Conservation (phyloP, 169 alveolate genomes). For the Cryptosporidium ryanae region DNA sequence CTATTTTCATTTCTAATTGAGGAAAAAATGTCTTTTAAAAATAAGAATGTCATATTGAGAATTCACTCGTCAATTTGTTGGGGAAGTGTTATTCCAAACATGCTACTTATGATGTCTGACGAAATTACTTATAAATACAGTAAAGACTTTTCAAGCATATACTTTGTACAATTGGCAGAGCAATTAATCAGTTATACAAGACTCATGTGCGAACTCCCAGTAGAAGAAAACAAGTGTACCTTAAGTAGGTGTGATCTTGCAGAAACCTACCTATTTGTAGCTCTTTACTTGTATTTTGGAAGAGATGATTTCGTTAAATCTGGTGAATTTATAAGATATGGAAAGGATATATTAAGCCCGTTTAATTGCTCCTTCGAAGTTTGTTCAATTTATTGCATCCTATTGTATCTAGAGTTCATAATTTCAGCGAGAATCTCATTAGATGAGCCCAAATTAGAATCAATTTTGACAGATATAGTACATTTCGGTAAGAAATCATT, state of each 20-base stretch:
- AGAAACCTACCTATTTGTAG: constrained; percentile 26
- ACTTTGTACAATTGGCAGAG: constrained; percentile 41
- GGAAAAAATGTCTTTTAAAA: not conserved
- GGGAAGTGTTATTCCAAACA: constrained; percentile 22
- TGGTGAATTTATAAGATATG: not conserved
- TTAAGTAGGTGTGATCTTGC: constrained; percentile 8
- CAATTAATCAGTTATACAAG: not conserved
- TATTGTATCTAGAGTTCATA: constrained; percentile 23
- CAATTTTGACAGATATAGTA: not conserved
- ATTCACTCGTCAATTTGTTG: constrained; percentile 40
- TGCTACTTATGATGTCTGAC: constrained; percentile 3
- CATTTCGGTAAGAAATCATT: constrained; percentile 24
- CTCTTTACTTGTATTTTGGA: constrained; percentile 21
- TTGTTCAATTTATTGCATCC: constrained; percentile 40
- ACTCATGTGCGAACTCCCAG: not conserved
- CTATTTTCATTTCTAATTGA: constrained; percentile 18
- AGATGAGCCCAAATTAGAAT: constrained; percentile 24
- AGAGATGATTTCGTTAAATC: constrained; percentile 12
- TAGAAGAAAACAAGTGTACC: not conserved
- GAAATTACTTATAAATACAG: not conserved
- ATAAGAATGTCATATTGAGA: not conserved
- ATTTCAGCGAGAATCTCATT: not conserved
- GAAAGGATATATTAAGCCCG: not conserved
- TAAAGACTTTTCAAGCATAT: not conserved
- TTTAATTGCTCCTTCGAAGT: constrained; percentile 31